phyloP scores from a whole-genome alignment of 805 yeast species.

The Yarrowia sp. region DNA sequence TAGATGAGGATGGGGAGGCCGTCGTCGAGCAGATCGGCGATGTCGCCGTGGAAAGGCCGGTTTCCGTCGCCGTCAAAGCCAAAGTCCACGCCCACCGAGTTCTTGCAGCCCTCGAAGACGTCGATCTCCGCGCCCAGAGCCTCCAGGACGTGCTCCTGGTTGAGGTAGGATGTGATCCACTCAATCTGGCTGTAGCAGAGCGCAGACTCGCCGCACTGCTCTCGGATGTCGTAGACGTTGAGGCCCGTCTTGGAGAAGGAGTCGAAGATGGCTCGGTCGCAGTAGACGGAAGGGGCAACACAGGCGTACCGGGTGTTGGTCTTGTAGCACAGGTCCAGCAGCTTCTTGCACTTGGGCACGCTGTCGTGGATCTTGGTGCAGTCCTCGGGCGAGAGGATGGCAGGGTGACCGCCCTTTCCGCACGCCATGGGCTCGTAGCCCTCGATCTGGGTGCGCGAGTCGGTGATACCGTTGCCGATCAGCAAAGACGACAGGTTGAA shows the following conservation, averaged over 20 bases:
- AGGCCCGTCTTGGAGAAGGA: slow-evolving; percentile 61
- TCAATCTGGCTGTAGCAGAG: slow-evolving; percentile 74
- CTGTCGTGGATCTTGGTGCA: slow-evolving; percentile 62
- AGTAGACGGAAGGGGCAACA: slow-evolving; percentile 80
- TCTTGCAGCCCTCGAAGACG: slow-evolving; percentile 44
- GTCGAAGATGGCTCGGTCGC: slow-evolving; percentile 63
- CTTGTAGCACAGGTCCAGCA: slow-evolving; percentile 68
- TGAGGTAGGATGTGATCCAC: slow-evolving; percentile 72
- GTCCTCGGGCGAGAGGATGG: slow-evolving; percentile 65
- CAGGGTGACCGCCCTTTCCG: slow-evolving; percentile 73
- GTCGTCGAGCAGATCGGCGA: slow-evolving; percentile 65
- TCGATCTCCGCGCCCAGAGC: slow-evolving; percentile 88
- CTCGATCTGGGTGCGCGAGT: slow-evolving; percentile 72
- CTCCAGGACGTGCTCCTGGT: slow-evolving; percentile 65
- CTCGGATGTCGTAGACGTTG: slow-evolving; percentile 65
- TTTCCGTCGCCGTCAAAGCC: slow-evolving; percentile 86
- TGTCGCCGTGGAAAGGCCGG: slow-evolving; percentile 77
- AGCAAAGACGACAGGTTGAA: slow-evolving; percentile 73
- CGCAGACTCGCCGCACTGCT: slow-evolving; percentile 40
- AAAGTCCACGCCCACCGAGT: slow-evolving; percentile 76
- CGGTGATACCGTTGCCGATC: slow-evolving; percentile 93
- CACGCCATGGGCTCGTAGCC: slow-evolving; percentile 94
- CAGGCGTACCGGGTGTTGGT: slow-evolving; percentile 64
- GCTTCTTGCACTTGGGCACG: slow-evolving; percentile 62
- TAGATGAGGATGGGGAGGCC: slow-evolving; percentile 81